These are phyloP conservation scores for Candida ovalis DNA, from an alignment of 805 yeast species.

Conservation along the genomic window DNA sequence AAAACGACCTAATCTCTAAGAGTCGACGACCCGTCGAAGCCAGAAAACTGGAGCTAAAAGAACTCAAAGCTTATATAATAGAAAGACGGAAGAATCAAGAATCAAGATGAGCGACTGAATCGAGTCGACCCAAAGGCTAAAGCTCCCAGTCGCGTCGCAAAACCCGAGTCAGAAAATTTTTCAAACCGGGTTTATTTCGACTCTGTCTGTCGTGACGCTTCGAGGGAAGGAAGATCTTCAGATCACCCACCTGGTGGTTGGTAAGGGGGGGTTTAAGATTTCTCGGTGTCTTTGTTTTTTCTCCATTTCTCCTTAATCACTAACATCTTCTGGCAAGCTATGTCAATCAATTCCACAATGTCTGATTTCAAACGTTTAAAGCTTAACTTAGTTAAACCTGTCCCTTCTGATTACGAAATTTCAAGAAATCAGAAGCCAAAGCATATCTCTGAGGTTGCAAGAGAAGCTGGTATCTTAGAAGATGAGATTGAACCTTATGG, in stretches of 20 bases:
- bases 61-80: too few species aligned
- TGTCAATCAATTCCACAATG: constrained; percentile 17
- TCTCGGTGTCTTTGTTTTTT: not conserved
- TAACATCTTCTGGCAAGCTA: not conserved
- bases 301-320: not conserved
- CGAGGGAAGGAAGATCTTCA: not conserved
- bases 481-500: constrained; percentile 87
- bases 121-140: not conserved
- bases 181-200: not conserved
- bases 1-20: too few species aligned
- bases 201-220: not conserved
- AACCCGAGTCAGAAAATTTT: not conserved
- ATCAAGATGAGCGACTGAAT: too few species aligned
- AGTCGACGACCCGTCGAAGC: too few species aligned
- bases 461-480: constrained; percentile 74
- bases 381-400: constrained; percentile 49
- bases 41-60: too few species aligned
- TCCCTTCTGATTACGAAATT: constrained; percentile 88
- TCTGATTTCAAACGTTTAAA: constrained; percentile 36
- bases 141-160: not conserved
- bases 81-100: too few species aligned
- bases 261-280: not conserved
- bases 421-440: constrained; percentile 89
- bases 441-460: constrained; percentile 68
- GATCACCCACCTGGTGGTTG: not conserved